Base-by-base conservation (phyloP, 2,329 filamentous ascomycete species). In the Diaporthe ampelina region DNA sequence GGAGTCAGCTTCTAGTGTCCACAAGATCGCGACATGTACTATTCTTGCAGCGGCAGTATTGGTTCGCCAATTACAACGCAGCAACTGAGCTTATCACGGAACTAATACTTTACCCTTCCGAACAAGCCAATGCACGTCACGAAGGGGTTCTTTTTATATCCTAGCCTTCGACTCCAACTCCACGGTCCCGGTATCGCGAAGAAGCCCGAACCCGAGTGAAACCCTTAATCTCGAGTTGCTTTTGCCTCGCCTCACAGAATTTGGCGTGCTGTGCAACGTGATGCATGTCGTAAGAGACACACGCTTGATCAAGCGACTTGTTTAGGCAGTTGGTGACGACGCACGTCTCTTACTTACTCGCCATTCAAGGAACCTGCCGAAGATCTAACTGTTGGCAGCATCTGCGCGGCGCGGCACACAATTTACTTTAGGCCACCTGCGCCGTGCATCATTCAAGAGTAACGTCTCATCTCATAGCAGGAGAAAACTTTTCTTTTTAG, bases 381-480 rank as follows among this genome's bases (percentile, higher is more conserved):
- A 7, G 17, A 19, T 43, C 59, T 9, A 40, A 29, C 61, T 29
- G 35, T 45, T 63, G 59, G 59, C 59, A 21, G 40, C 7, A n/a
- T 13, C 40, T 65, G 61, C 43, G 24, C 40, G 43, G 59, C 59
- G 19, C 59, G 59, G 40, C 59, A 15, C 7, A 26, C 43, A 65
- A 19, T 65, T n/a, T 65, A 48, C 19, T 35, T 50, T 21, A 50
- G 4, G 19, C 15, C 45, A n/a, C 7, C 61, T 52, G 45, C 21
- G 45, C 45, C 61, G 19, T 19, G 29, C 26, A 52, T 65, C n/a
- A 50, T 67, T 67, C 43, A 67, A 67, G 45, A 67, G 61, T 52
- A 50, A 67, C 61, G 61, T 52, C 61, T 45, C 61, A 67, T 67
- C 45, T 37, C 61, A 50, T 50, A 29, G 43, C 19, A 50, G 43